Evolutionary conservation across 768 basidiomycete species (phyloP).

Genomic region (Collybia mongolica): DNA sequence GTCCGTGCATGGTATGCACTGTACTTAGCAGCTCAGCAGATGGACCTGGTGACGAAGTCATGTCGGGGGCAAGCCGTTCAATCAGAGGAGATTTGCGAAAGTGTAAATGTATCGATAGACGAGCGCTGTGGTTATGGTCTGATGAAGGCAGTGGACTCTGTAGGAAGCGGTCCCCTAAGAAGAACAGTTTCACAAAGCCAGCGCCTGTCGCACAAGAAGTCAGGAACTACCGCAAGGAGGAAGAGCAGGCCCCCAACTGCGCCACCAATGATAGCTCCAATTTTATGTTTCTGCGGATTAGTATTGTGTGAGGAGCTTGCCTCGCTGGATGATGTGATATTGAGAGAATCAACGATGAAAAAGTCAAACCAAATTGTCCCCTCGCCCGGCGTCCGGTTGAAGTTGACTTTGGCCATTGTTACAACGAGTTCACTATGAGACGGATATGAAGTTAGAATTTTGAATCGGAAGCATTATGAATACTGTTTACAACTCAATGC

Average conservation of each 20-base stretch:
- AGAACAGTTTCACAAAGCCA: too few relatives aligned
- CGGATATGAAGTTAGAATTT: too few relatives aligned
- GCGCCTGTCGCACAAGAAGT: too few relatives aligned
- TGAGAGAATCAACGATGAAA: slow-evolving; percentile 27
- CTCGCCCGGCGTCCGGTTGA: slow-evolving; percentile 21
- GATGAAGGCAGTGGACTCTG: too few relatives aligned
- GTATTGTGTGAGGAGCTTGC: slow-evolving; percentile 7
- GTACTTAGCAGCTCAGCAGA: too few relatives aligned
- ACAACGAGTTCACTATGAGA: slow-evolving; percentile 28
- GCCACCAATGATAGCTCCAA: slow-evolving; percentile 28
- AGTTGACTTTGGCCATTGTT: slow-evolving; percentile 32
- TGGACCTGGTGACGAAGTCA: too few relatives aligned
- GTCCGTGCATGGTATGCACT: too few relatives aligned
- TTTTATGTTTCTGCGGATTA: slow-evolving; percentile 3
- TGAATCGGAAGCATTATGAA: not conserved
- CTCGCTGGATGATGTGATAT: slow-evolving; percentile 11
- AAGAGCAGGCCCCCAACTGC: slow-evolving; percentile 24
- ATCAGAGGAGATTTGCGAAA: too few relatives aligned
- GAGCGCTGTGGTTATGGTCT: too few relatives aligned
- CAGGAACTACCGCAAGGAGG: slow-evolving; percentile 13
- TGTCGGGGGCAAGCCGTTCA: too few relatives aligned
- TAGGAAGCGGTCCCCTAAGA: slow-evolving; percentile 13
- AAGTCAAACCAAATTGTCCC: slow-evolving; percentile 44
- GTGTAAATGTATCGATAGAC: too few relatives aligned
- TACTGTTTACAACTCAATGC: slow-evolving; percentile 27